Evolutionary conservation across 768 basidiomycete species (phyloP).

Genomic region (Zangia roseola): DNA sequence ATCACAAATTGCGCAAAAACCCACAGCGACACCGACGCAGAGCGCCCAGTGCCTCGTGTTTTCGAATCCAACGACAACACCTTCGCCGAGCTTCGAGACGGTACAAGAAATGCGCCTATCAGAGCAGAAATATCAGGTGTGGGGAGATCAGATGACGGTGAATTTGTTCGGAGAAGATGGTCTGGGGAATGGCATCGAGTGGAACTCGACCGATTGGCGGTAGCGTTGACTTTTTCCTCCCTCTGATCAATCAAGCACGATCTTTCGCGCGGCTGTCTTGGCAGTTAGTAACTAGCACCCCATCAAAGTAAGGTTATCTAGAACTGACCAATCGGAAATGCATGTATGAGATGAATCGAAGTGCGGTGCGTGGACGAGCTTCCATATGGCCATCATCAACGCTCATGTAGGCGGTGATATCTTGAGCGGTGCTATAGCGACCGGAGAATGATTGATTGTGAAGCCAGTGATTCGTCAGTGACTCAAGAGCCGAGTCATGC

Average conservation of each 20-base stretch:
- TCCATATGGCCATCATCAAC: no score
- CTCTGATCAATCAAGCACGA: no score
- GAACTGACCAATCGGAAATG: no score
- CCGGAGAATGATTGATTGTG: no score
- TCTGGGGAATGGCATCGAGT: constrained; percentile 1
- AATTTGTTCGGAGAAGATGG: constrained; percentile 9
- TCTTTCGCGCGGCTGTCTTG: neutral
- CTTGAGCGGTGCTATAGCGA: no score
- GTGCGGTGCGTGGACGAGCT: no score
- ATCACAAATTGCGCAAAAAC: constrained; percentile 20
- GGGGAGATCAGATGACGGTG: constrained; percentile 12
- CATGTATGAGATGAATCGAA: no score
- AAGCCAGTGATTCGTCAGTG: no score
- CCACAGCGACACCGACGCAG: constrained; percentile 16
- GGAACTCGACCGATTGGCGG: constrained; percentile 11
- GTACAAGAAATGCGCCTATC: constrained; percentile 13
- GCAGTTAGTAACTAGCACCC: neutral
- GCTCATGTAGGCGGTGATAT: no score
- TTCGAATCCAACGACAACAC: constrained; percentile 11
- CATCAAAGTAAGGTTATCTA: no score
- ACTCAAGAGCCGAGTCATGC: no score
- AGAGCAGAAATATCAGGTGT: constrained; percentile 11
- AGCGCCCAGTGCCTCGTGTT: constrained; percentile 15
- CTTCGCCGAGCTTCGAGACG: constrained; percentile 12
- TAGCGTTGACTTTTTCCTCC: neutral